Base-by-base conservation (phyloP, 208 protist species). In the Leishmania gerbilli region DNA sequence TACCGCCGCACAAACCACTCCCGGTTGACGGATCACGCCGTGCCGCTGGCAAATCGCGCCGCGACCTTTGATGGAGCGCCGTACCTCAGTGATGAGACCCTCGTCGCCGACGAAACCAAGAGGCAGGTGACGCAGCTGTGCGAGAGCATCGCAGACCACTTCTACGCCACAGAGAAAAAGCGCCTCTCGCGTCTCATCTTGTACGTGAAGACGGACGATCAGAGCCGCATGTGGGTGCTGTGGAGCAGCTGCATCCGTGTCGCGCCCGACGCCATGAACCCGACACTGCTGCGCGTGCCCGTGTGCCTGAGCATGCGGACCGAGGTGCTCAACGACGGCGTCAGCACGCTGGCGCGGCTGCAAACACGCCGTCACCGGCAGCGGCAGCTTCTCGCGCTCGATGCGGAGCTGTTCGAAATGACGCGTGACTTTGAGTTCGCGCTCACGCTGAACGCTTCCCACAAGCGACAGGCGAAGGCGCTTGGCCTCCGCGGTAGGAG, bases 61-160 rank as follows among this genome's bases (percentile, higher is more conserved):
- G 83, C 92, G 56, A 98, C 95, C 19, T 98, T 94, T 87, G 96
- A 98, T 80, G 96, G 96, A 2, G 88, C 92, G 9, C 79, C 87
- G 51, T 91, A 97, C 87, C 80, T 91, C 81, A 97, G 93, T 60
- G 88, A 94, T 67, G 89, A 97, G 65, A 87, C 88, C 13, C 90
- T 98, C 55, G 91, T 97, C 34, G 92, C 95, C 9, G 93, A 96
- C 53, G 89, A 96, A 67, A 96, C 93, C 42, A 95, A 97, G 83
- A 58, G 77, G 67, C 87, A 89, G 65, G 82, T 97, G 47, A 89
- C 90, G n/a, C 77, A 53, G 24, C 81, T 98, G 27, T 98, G 95
- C 85, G 81, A 90, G 34, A 87, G 87, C 79, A 93, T 98, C 79
- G 96, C 93, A 19, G 88, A 93, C n/a, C 96, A 98, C 80, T 89